A percentile compares a stretch with the other conserved stretches of the same genome.
Conservation (phyloP, 257 asterid species). For the Primulina huaijiensis region DNA sequence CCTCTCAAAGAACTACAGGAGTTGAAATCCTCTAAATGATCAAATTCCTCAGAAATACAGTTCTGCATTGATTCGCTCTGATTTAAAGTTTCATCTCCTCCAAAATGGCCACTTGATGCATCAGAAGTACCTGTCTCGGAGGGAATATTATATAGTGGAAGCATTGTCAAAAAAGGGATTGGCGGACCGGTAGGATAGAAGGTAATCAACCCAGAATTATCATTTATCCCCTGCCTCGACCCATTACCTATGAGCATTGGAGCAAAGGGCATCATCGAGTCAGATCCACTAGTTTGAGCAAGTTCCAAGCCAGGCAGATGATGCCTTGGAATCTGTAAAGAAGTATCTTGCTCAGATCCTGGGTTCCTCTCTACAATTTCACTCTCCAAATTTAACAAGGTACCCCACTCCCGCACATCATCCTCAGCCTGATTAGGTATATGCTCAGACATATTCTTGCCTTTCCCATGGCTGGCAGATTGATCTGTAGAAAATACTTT, state of each 20-base stretch:
- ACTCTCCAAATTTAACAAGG: constrained; percentile 36
- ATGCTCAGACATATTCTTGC: constrained; percentile 52
- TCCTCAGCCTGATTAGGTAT: constrained; percentile 46
- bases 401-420: constrained; percentile 59
- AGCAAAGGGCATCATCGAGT: constrained; percentile 57
- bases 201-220: constrained; percentile 67
- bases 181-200: constrained; percentile 98
- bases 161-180: constrained; percentile 92
- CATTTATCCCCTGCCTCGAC: constrained; percentile 54
- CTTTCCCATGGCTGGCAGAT: constrained; percentile 50
- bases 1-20: constrained; percentile 46
- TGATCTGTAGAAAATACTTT: constrained; percentile 31
- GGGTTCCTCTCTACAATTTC: constrained; percentile 54
- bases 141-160: constrained; percentile 68
- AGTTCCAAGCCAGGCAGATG: constrained; percentile 51
- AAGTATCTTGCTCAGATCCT: constrained; percentile 48
- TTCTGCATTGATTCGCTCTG: constrained; percentile 46
- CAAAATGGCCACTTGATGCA: constrained; percentile 50
- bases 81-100: constrained; percentile 48
- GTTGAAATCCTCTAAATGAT: constrained; percentile 50
- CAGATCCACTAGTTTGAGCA: constrained; percentile 80
- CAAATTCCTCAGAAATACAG: constrained; percentile 46
- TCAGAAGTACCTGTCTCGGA: constrained; percentile 60
- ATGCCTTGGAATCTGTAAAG: constrained; percentile 53
- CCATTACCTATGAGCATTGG: constrained; percentile 80